Evolutionary conservation across 2,329 filamentous ascomycete species (phyloP), one percentile per base, ranked within the genome.

Genomic region (Phialophora expanda): DNA sequence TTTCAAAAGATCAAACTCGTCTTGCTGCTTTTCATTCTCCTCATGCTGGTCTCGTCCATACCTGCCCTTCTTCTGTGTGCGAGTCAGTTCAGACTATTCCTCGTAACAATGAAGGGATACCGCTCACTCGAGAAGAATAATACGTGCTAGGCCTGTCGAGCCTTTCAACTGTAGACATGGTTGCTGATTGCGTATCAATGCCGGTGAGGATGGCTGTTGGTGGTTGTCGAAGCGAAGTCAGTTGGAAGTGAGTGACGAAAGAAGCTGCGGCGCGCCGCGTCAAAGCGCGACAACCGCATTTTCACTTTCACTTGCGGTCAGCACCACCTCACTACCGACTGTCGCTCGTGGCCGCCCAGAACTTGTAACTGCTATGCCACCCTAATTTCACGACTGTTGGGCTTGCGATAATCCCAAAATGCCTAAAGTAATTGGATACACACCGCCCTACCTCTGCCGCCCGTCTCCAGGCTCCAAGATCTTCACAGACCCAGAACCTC

Each of bases 101-200:
- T 20, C 14, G 34, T 34, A 46, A 5, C 22, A 12, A 22, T n/a
- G 12, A 24, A 56, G 46, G 28, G 57, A 5, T 32, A 22, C 54
- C 2, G 75, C 83, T 76, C 81, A 96, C 94, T 82, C 91, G 91
- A 80, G 86, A 89, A 69, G 88, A 85, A 75, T 93, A 97, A 82
- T 99, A 99, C 74, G 94, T 93, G 77, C 94, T 98, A 20, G 95
- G 94, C 79, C 89, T 90, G 80, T 99, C 95, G 69, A 99, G 87
- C 67, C 95, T 86, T 58, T 98, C 94, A 69, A 98, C 91, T 6
- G 95, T 98, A 77, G 85, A 88, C 56, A 59, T 59, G n/a, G 28
- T 38, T 57, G 61, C 61, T 57, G 56, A 26, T 28, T 64, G 53
- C 7, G 30, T 50, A 22, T 26, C n/a, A 22, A 34, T 30, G 20